Base-by-base conservation (phyloP, 768 basidiomycete species). In the Collybiopsis luxurians region DNA sequence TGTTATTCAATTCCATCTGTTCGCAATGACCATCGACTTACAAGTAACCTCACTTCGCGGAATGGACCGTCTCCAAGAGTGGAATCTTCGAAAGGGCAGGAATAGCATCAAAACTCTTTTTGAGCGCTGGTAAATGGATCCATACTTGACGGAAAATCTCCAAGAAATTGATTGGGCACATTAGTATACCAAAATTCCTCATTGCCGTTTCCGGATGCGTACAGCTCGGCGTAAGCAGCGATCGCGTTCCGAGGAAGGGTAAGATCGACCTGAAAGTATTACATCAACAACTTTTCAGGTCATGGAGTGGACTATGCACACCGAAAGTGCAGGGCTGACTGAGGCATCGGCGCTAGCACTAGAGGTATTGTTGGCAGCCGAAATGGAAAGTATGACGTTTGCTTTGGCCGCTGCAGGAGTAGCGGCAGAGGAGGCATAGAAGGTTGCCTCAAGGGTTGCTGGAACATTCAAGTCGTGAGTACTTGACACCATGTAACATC, bases 371-470 rank as follows among this genome's bases (percentile, higher is more conserved):
- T 23, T 43, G 26, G 53, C 53, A 19, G 53, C 53, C 11, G 53
- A 54, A n/a, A 54, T 54, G 40, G 53, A 40, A n/a, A 54, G 21
- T 10, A 54, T 54, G 12, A 54, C 60, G 63, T 87, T 78, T 17
- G 89, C 80, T 57, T 80, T 77, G 49, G 75, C 73, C 10, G 85
- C 85, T 0, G 85, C 79, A 27, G 86, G 85, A 62, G 84, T 69
- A 19, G 62, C 57, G 3, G 64, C 60, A 1, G 85, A 85, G 1
- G 89, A 83, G 7, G 80, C 76, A 64, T 83, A 89, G 70, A 86
- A 91, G 2, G 89, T 92, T 11, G 87, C 89, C 59, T 84, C 72
- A 17, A 92, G 75, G 0, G 76, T 79, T 30, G 90, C 87, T 90
- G n/a, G 21, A 21, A 19, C 4, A 27, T 40, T 55, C 7, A 56